A percentile compares a stretch with the other conserved stretches of the same genome.
phyloP scores from a whole-genome alignment of 164 flowering plant species.

The Brasenia schreberi region DNA sequence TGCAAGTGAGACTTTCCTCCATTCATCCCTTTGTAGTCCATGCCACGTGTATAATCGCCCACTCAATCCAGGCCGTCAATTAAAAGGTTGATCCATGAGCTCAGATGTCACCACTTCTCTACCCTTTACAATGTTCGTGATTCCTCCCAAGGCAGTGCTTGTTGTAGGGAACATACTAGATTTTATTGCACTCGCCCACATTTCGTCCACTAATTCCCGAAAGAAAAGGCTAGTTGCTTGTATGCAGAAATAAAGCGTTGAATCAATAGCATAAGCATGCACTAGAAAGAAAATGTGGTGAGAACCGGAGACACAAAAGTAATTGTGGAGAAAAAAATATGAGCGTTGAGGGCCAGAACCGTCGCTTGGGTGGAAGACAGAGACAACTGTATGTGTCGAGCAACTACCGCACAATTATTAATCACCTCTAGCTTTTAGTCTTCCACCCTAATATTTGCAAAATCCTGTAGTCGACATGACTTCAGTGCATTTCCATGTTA shows the following conservation, averaged over 20 bases:
- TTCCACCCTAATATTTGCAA: background rate
- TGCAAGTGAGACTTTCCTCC: too few relatives aligned
- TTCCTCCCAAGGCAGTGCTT: background rate
- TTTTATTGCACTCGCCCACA: background rate
- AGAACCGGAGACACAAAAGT: background rate
- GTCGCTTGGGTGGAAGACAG: background rate
- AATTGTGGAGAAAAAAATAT: background rate
- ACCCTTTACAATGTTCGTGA: too few relatives aligned
- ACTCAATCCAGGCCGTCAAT: too few relatives aligned
- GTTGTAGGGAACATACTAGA: background rate
- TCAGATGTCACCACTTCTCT: too few relatives aligned
- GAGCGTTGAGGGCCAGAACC: background rate
- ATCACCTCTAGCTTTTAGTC: background rate
- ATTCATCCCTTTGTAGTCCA: too few relatives aligned
- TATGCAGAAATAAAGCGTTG: background rate
- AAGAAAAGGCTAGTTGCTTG: background rate
- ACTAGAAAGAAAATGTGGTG: background rate
- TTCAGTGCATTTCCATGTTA: background rate
- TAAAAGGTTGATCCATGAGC: too few relatives aligned
- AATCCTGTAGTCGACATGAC: background rate
- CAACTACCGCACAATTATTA: background rate
- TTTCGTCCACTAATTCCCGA: background rate
- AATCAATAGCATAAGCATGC: too few relatives aligned
- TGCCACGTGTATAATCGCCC: too few relatives aligned
- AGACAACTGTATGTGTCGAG: background rate